These are phyloP conservation scores for Sordariomycetes sp. DNA, from an alignment of 2,329 filamentous ascomycete species.

Conservation along the genomic window DNA sequence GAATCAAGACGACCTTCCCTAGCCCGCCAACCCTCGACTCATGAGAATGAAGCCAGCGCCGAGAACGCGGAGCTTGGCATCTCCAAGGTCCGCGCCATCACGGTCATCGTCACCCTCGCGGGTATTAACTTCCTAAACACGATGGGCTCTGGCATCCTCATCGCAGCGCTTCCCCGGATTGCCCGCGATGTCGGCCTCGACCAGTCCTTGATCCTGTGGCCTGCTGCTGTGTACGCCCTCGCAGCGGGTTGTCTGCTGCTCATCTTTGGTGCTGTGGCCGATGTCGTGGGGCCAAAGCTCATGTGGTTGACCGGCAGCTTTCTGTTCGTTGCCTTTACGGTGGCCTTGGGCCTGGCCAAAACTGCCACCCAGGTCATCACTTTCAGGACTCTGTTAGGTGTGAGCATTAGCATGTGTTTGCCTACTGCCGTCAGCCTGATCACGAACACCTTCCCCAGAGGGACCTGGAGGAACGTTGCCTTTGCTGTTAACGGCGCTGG, in stretches of 20 bases:
- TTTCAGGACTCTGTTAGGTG: slow-evolving; percentile 23
- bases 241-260: slow-evolving; percentile 20
- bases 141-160: slow-evolving; percentile 25
- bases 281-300: slow-evolving; percentile 22
- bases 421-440: slow-evolving; percentile 26
- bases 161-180: slow-evolving; percentile 26
- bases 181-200: slow-evolving; percentile 21
- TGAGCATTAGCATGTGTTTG: slow-evolving; percentile 26
- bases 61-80: too few relatives aligned
- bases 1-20: too few relatives aligned
- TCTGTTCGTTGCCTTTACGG: slow-evolving; percentile 20
- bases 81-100: slow-evolving; percentile 14
- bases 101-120: slow-evolving; percentile 21
- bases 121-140: slow-evolving; percentile 24
- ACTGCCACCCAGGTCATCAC: slow-evolving; percentile 26
- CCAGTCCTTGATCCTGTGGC: slow-evolving; percentile 19
- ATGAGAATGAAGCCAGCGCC: too few relatives aligned
- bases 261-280: slow-evolving; percentile 25
- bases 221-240: slow-evolving; percentile 17
- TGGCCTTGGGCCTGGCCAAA: slow-evolving; percentile 21
- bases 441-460: slow-evolving; percentile 24
- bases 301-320: slow-evolving; percentile 23
- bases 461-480: slow-evolving; percentile 26
- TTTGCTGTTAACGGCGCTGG: slow-evolving; percentile 35
- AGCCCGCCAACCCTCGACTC: too few relatives aligned